Evolutionary conservation across 1,284 basidiomycete species (phyloP).

Genomic region (Moesziomyces sp.): DNA sequence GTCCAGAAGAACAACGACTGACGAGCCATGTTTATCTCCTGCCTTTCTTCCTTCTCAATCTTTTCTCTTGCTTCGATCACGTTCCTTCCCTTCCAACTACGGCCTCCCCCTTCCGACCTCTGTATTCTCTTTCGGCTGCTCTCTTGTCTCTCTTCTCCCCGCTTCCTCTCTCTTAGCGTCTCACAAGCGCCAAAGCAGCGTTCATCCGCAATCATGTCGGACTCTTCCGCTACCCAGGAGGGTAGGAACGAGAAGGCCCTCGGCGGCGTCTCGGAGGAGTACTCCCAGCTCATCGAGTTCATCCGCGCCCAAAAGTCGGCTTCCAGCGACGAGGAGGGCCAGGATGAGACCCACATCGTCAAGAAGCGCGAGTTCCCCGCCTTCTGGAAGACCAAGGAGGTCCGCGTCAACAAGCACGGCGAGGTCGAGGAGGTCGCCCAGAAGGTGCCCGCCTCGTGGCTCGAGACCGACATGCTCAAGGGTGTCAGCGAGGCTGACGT

Average conservation of each 20-base stretch:
- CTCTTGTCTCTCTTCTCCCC: background rate
- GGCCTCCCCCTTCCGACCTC: no score
- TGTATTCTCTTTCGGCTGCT: background rate
- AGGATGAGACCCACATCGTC: constrained; percentile 57
- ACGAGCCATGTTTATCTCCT: background rate
- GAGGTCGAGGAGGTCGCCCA: constrained; percentile 63
- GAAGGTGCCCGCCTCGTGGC: constrained; percentile 67
- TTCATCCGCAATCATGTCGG: constrained; percentile 37
- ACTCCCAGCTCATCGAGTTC: constrained; percentile 62
- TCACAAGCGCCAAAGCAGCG: constrained; percentile 2
- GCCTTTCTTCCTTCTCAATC: constrained; percentile 1
- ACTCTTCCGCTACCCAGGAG: constrained; percentile 54
- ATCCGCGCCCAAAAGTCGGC: constrained; percentile 61
- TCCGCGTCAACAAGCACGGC: constrained; percentile 67
- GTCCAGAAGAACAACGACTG: background rate
- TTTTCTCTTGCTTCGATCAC: background rate
- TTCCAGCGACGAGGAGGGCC: constrained; percentile 54
- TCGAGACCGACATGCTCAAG: constrained; percentile 71
- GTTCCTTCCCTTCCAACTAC: background rate
- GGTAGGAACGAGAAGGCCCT: constrained; percentile 45
- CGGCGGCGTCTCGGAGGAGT: constrained; percentile 60
- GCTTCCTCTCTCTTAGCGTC: constrained; percentile 3
- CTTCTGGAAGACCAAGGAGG: constrained; percentile 65
- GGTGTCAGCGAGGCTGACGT: constrained; percentile 70
- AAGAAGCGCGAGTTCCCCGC: constrained; percentile 62